Base-by-base conservation (phyloP, 768 basidiomycete species). In the Tulasnella sp. region DNA sequence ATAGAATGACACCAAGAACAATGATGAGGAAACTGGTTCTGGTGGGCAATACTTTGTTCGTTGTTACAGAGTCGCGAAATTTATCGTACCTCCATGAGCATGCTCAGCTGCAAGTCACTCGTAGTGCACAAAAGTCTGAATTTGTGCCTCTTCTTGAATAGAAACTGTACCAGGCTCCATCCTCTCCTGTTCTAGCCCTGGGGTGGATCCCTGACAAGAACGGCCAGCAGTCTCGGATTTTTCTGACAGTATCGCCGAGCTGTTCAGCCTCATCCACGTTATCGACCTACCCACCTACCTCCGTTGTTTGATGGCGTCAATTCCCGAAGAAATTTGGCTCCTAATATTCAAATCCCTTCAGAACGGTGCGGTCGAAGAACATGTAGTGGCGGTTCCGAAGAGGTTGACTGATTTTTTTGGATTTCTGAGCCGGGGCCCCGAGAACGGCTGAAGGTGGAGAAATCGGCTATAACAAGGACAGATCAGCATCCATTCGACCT, bases 261-360 rank as follows among this genome's bases (percentile, higher is more conserved):
- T 51, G 51, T 51, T 51, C 51, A 23, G 23, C 51, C 51, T 51
- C 51, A 23, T n/a, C 51, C 51, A 23, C 35, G 35, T 35, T 35
- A 35, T 5, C 35, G 2, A 35, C 2, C 35, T 35, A 35, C 35
- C 35, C 2, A 35, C 35, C 35, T 35, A 35, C 51, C 20, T 7
- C 42, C 42, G 13, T 13, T n/a, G 1, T n/a, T n/a, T 20, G 37
- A 85, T 51, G 51, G 23, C 23, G 10, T n/a, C 51, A n/a, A 51
- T 51, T 51, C 51, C 51, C n/a, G 51, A 51, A 51, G 51, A 51
- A n/a, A 51, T 51, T n/a, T 51, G 51, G 51, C 51, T 51, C n/a
- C 23, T 23, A 6, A 51, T 51, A 51, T 51, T 51, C 51, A n/a
- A n/a, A 4, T 23, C 23, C 5, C 23, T 51, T 7, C 51, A 51